Conservation (phyloP, 1,284 basidiomycete species). For the Porodaedalea pini region DNA sequence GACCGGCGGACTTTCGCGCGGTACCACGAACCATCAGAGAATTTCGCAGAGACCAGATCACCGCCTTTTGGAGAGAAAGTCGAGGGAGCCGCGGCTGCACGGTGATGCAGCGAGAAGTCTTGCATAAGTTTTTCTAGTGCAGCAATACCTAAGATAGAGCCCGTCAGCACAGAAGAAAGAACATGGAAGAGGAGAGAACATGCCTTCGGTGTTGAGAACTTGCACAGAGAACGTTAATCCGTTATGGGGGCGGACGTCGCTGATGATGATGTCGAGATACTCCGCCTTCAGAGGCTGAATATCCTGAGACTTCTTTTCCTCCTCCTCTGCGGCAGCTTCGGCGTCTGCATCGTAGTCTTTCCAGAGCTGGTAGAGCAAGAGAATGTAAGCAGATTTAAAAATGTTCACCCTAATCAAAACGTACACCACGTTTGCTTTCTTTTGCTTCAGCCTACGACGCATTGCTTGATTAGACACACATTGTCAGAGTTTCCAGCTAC, state of each 20-base stretch:
- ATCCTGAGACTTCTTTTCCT: constrained; percentile 40
- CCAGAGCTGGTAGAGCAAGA: constrained; percentile 67
- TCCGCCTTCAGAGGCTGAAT: constrained; percentile 66
- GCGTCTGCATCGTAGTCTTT: constrained; percentile 71
- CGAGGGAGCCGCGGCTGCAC: constrained; percentile 54
- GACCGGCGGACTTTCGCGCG: constrained; percentile 83
- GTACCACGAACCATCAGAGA: constrained; percentile 91
- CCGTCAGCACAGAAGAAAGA: constrained; percentile 5
- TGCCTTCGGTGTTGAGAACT: constrained; percentile 84
- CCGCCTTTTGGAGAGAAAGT: constrained; percentile 78
- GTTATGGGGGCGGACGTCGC: constrained; percentile 76
- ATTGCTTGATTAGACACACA: not conserved
- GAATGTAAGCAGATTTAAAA: not conserved
- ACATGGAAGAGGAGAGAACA: constrained; percentile 21
- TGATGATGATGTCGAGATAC: constrained; percentile 90
- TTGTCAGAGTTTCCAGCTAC: constrained; percentile 10
- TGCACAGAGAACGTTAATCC: constrained; percentile 90
- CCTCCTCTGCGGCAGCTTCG: constrained; percentile 47
- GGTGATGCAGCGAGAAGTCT: constrained; percentile 86
- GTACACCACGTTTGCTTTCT: constrained; percentile 68
- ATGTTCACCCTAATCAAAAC: not conserved
- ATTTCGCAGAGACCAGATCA: constrained; percentile 88
- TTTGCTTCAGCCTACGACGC: constrained; percentile 70
- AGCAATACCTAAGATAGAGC: constrained; percentile 61
- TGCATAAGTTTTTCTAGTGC: constrained; percentile 91